A percentile compares a stretch with the other conserved stretches of the same genome.
These are phyloP conservation scores for Coemansia sp. DNA, from an alignment of 192 early-diverging fungal genomes.

Conservation along the genomic window DNA sequence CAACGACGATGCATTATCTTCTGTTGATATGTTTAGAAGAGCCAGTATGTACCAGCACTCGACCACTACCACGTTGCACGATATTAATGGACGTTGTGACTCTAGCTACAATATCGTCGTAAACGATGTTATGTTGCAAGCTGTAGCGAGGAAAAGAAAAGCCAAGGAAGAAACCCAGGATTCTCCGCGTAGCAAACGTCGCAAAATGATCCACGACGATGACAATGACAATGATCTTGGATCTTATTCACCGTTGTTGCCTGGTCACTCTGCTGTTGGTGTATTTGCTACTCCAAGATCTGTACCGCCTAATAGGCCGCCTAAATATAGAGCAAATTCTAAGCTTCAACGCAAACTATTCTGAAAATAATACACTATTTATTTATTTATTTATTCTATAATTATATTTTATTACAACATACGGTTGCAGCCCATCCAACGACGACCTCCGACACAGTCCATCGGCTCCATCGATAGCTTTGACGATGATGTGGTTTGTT, in stretches of 20 bases:
- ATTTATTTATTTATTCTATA: not conserved
- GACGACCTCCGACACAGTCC: not conserved
- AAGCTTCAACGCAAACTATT: conserved; percentile 20
- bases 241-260: not conserved
- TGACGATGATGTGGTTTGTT: not conserved
- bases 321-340: not conserved
- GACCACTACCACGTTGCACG: not conserved
- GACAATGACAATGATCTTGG: not conserved
- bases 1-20: not conserved
- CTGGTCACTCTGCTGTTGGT: not conserved
- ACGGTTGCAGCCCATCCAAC: conserved; percentile 5
- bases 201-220: conserved; percentile 36
- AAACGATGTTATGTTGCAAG: not conserved
- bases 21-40: not conserved
- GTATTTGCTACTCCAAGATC: not conserved
- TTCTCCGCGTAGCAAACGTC: conserved; percentile 43
- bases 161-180: conserved; percentile 29
- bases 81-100: not conserved
- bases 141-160: conserved; percentile 25
- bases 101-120: not conserved
- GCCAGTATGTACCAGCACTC: not conserved
- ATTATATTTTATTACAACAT: not conserved
- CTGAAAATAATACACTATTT: not conserved
- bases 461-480: not conserved
- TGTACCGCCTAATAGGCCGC: not conserved